Conservation (phyloP, 1,139 yeast genomes). For the Suhomyces wounanorum region DNA sequence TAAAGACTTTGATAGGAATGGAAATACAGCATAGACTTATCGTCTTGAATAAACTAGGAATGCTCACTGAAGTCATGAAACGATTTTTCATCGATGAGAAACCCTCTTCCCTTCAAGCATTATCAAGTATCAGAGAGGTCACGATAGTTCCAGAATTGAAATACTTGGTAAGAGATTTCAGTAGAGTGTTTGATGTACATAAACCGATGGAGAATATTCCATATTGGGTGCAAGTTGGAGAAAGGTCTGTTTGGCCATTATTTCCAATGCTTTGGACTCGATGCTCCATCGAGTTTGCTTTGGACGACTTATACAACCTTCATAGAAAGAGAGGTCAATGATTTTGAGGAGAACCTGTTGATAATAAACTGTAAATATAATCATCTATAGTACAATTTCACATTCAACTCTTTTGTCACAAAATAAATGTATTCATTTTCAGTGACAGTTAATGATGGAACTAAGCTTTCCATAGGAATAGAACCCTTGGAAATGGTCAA, state of each 20-base stretch:
- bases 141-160: constrained; percentile 88
- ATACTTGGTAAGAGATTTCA: constrained; percentile 65
- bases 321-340: constrained; percentile 37
- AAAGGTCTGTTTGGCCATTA: constrained; percentile 91
- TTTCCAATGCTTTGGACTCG: constrained; percentile 84
- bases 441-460: constrained; percentile 29
- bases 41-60: constrained; percentile 75
- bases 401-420: constrained; percentile 55
- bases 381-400: constrained; percentile 47
- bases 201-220: constrained; percentile 71
- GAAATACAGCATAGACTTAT: constrained; percentile 86
- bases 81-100: constrained; percentile 86
- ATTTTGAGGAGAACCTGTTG: background rate
- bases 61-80: constrained; percentile 69
- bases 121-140: constrained; percentile 62
- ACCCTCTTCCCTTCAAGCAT: constrained; percentile 64
- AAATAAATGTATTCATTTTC: constrained; percentile 70
- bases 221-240: constrained; percentile 91
- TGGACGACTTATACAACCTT: constrained; percentile 71
- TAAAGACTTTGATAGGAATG: constrained; percentile 44
- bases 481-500: constrained; percentile 59
- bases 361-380: too few relatives aligned
- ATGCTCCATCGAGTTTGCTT: constrained; percentile 85
- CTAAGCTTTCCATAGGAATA: constrained; percentile 25
- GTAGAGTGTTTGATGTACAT: constrained; percentile 75